Evolutionary conservation across 768 basidiomycete genomes (phyloP).

Genomic region (Termitomyces sp.): DNA sequence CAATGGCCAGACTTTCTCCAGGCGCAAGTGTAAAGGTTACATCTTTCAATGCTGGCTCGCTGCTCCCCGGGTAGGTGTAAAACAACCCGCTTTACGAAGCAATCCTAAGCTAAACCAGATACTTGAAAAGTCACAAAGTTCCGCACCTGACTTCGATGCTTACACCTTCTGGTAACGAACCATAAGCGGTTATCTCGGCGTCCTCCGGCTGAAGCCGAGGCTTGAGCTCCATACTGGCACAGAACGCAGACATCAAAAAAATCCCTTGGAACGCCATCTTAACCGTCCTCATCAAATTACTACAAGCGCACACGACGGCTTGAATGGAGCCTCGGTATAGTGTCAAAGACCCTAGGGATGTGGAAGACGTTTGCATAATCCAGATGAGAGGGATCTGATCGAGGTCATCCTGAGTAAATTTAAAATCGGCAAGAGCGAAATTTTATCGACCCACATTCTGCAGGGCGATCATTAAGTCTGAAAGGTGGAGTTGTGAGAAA

Average conservation of each 20-base stretch:
- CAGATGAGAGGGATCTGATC: constrained; percentile 72
- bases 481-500: constrained; percentile 55
- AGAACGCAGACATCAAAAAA: constrained; percentile 86
- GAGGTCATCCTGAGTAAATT: constrained; percentile 10
- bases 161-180: constrained; percentile 51
- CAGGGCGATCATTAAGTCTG: constrained; percentile 59
- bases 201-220: constrained; percentile 63
- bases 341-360: constrained; percentile 78
- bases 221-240: constrained; percentile 68
- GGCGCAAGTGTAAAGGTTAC: constrained; percentile 68
- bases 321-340: constrained; percentile 79
- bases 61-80: constrained; percentile 78
- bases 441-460: constrained; percentile 61
- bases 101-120: constrained; percentile 8
- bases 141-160: constrained; percentile 67
- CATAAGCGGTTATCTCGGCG: constrained; percentile 49
- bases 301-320: constrained; percentile 62
- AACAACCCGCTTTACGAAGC: constrained; percentile 34
- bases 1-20: constrained; percentile 82
- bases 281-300: constrained; percentile 58
- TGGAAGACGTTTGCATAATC: constrained; percentile 65
- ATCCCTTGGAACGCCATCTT: constrained; percentile 82
- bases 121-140: constrained; percentile 8
- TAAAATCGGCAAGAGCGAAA: constrained; percentile 18
- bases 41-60: constrained; percentile 63